Percentiles rank a stretch among this genome's conserved stretches.
These are phyloP conservation scores for Bromus sterilis DNA, from an alignment of 176 grass and related monocot species.

Conservation along the genomic window DNA sequence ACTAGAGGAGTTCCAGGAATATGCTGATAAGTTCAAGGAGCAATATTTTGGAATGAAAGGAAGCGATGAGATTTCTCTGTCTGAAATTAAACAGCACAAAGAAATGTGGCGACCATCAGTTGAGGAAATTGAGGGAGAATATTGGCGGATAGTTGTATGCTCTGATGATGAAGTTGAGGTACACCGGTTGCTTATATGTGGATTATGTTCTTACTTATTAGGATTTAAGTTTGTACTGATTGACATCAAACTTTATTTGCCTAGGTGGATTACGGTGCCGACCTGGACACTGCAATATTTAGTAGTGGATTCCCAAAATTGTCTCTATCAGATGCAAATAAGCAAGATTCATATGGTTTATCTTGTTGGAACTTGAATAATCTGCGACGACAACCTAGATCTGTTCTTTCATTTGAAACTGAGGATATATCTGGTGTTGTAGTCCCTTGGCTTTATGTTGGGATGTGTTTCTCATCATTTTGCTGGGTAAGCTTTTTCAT, in stretches of 20 bases:
- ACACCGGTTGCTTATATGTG: neutral
- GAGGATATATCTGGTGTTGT: conserved; percentile 95
- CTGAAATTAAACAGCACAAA: conserved; percentile 38
- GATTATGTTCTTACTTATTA: neutral
- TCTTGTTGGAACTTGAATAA: conserved; percentile 96
- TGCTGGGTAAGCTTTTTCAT: conserved; percentile 71
- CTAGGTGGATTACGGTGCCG: conserved; percentile 92
- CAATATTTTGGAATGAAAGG: conserved; percentile 66
- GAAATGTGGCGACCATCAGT: conserved; percentile 57
- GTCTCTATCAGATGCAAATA: conserved; percentile 32
- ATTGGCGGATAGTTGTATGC: conserved; percentile 89
- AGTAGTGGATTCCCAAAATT: conserved; percentile 74
- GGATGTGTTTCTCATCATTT: conserved; percentile 99
- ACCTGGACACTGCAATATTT: conserved; percentile 83
- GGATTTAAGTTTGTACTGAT: conserved; percentile 14
- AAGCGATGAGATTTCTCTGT: conserved; percentile 44
- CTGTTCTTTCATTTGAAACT: conserved; percentile 78
- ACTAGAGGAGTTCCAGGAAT: conserved; percentile 53
- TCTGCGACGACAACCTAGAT: conserved; percentile 55
- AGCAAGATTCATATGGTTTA: conserved; percentile 36
- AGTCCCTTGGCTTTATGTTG: conserved; percentile 95
- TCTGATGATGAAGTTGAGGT: conserved; percentile 86
- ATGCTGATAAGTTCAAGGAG: conserved; percentile 67
- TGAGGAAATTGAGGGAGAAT: conserved; percentile 94
- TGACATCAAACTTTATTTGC: conserved; percentile 7